Evolutionary conservation across 164 flowering plant species (phyloP), one percentile per base, ranked within the genome.

Genomic region (Euptelea pleiosperma): DNA sequence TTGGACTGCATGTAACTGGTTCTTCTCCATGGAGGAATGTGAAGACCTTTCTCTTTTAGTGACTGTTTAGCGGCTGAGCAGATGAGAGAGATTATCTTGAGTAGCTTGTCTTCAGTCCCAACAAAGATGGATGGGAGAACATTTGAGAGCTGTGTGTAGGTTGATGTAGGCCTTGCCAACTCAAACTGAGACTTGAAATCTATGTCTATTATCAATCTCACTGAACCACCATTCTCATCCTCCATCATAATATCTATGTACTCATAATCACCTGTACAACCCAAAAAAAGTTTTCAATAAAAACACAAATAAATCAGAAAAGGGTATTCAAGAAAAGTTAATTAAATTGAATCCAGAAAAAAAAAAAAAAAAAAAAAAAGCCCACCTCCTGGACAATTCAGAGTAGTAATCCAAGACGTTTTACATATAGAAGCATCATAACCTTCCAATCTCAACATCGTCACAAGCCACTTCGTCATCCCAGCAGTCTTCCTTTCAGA

Each of bases 121-220:
- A 84, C 82, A 70, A 75, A 84, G 47, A 78, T 53, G 0, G 58
- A 8, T 10, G 90, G 86, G 2, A 84, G 75, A 6, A 65, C 21
- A 34, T 73, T 71, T 35, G 66, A 62, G 9, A 84, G 73, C 52
- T 72, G 49, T 30, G 52, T 65, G 72, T 84, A 84, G 15, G 54
- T 18, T 61, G 45, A 15, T 26, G 83, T 80, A 8, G 90, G 86
- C 71, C 86, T 75, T 44, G 86, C 85, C n/a, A 84, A 28, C 33
- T 80, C 90, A 69, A 84, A 84, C 36, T 84, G 85, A 1, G 86
- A 78, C 70, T 66, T 76, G 70, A 84, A 84, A 51, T 82, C 87
- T 50, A 69, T 69, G 76, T 84, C 90, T 33, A 84, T 66, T 62
- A 84, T 80, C 36, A 78, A 42, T 52, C 90, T 78, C 19, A 3